phyloP scores from a whole-genome alignment of 75 land plant genomes.

The Selaginella moellendorffii region DNA sequence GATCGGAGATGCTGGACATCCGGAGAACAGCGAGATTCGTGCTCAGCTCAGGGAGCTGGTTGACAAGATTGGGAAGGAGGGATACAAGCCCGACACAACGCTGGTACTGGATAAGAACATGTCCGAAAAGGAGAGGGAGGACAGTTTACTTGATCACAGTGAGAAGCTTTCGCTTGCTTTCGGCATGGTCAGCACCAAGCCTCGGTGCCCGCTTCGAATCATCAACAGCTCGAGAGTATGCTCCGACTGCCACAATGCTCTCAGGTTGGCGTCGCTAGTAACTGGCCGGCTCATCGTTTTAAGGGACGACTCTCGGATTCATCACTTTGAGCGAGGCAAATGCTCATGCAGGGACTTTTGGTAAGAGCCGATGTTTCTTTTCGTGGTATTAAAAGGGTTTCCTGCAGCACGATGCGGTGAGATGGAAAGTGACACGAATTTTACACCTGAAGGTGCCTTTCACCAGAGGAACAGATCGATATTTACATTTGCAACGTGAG shows the following conservation, averaged over 20 bases:
- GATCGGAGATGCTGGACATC: slow-evolving; percentile 16
- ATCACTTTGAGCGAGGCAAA: neutral
- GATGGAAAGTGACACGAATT: no score
- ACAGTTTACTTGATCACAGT: neutral
- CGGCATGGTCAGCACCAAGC: neutral
- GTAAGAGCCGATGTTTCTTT: no score
- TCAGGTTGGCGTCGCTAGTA: neutral
- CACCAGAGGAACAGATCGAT: no score
- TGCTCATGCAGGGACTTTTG: slow-evolving; percentile 1
- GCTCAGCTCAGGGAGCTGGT: neutral
- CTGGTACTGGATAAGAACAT: neutral
- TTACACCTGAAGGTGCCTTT: no score
- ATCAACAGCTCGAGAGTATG: neutral
- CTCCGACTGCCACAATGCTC: neutral
- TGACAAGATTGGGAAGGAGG: neutral
- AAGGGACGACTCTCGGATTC: slow-evolving; percentile 3
- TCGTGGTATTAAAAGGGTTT: no score
- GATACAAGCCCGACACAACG: neutral
- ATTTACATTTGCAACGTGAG: no score
- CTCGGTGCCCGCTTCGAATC: neutral
- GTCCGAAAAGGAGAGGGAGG: neutral
- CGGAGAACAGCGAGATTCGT: neutral
- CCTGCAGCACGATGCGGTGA: no score
- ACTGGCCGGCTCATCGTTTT: neutral
- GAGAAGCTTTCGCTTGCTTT: neutral